Percentiles rank a stretch among this genome's conserved stretches.
Conservation (phyloP, 768 basidiomycete species). For the Podaxis carcinomalis region DNA sequence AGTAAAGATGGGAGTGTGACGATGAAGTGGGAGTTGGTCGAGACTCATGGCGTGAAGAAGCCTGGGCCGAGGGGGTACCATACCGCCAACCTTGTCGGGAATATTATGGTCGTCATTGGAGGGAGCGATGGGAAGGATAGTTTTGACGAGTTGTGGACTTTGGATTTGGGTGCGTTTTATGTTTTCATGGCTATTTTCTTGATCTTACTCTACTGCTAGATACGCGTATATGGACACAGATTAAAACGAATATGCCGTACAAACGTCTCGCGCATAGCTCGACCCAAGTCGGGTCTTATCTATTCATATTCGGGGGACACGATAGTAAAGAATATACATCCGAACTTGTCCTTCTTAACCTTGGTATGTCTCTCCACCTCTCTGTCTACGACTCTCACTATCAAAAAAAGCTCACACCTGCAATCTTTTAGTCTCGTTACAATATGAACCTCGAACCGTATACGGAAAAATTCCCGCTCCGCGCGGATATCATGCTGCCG, state of each 20-base stretch:
- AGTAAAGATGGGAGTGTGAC: slow-evolving; percentile 14
- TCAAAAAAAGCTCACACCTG: not conserved
- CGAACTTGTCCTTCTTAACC: slow-evolving; percentile 81
- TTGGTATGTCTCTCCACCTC: slow-evolving; percentile 55
- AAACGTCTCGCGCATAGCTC: slow-evolving; percentile 81
- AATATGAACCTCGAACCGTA: slow-evolving; percentile 72
- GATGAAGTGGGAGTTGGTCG: slow-evolving; percentile 40
- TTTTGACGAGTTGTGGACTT: slow-evolving; percentile 83
- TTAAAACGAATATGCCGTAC: slow-evolving; percentile 37
- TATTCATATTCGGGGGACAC: slow-evolving; percentile 89
- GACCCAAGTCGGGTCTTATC: slow-evolving; percentile 87
- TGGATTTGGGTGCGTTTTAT: slow-evolving; percentile 71
- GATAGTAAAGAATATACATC: slow-evolving; percentile 70
- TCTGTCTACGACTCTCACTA: not conserved
- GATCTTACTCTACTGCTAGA: slow-evolving; percentile 22
- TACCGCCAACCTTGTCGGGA: slow-evolving; percentile 81
- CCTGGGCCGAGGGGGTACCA: slow-evolving; percentile 82
- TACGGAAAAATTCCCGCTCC: slow-evolving; percentile 65
- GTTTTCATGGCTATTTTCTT: not conserved
- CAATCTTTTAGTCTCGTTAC: slow-evolving; percentile 62
- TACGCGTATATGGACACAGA: slow-evolving; percentile 36
- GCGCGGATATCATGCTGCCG: slow-evolving; percentile 82
- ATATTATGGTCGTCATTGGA: slow-evolving; percentile 84
- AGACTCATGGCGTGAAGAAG: slow-evolving; percentile 44
- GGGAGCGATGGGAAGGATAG: slow-evolving; percentile 89